A percentile compares a stretch with the other conserved stretches of the same genome.
phyloP scores from a whole-genome alignment of 2,329 filamentous ascomycete species.

The Colletotrichum gloeosporioides region DNA sequence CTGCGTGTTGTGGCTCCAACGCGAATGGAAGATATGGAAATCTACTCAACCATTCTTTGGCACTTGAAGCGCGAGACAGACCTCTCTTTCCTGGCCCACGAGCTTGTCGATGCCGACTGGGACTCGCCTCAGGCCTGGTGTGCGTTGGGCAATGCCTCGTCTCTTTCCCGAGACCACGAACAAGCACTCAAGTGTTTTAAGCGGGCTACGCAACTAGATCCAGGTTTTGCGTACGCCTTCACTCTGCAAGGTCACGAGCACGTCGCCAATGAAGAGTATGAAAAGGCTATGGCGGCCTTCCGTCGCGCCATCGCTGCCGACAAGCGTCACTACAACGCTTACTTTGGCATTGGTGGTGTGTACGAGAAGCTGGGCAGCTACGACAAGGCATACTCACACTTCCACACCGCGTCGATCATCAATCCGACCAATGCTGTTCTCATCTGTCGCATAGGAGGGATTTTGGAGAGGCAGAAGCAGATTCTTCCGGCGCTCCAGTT shows the following conservation, averaged over 20 bases:
- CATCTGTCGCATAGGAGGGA: slow-evolving; percentile 89
- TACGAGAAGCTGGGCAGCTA: slow-evolving; percentile 91
- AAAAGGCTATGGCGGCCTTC: slow-evolving; percentile 90
- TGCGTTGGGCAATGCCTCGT: slow-evolving; percentile 93
- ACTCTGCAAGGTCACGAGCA: slow-evolving; percentile 96
- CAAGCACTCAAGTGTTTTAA: slow-evolving; percentile 95
- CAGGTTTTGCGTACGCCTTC: slow-evolving; percentile 92
- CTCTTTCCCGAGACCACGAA: slow-evolving; percentile 89
- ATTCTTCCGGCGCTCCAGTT: slow-evolving; percentile 78
- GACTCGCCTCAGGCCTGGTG: slow-evolving; percentile 96
- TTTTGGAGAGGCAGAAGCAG: slow-evolving; percentile 88
- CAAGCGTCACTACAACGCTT: slow-evolving; percentile 94
- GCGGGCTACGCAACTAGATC: slow-evolving; percentile 87
- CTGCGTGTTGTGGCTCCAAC: slow-evolving; percentile 82
- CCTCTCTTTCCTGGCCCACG: slow-evolving; percentile 89
- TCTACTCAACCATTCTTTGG: slow-evolving; percentile 99
- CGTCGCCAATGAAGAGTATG: slow-evolving; percentile 94
- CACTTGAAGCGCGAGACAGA: slow-evolving; percentile 92
- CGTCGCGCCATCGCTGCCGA: slow-evolving; percentile 86
- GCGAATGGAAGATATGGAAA: slow-evolving; percentile 92
- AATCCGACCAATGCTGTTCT: slow-evolving; percentile 94
- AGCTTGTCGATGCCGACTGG: slow-evolving; percentile 85
- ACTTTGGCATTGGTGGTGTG: slow-evolving; percentile 85
- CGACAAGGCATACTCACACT: slow-evolving; percentile 90
- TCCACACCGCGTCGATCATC: slow-evolving; percentile 84